Evolutionary conservation across 306 rosid species (phyloP).

Genomic region (Cercis canadensis): DNA sequence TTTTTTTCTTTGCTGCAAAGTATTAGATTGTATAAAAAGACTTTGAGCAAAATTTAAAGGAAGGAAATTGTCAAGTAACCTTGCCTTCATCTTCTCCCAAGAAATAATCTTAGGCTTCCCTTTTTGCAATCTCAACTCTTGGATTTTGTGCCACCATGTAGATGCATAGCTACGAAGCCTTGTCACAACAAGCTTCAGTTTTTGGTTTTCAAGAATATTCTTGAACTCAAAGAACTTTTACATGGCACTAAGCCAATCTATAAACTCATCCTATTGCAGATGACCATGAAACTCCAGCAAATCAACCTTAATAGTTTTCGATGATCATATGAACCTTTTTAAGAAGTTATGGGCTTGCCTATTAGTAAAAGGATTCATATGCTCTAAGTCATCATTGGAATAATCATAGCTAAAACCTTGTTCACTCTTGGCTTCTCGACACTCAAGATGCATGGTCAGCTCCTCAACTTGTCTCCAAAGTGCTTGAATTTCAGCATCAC

Average conservation of each 20-base stretch:
- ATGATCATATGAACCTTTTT: neutral
- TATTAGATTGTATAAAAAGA: too few relatives aligned
- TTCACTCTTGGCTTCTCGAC: neutral
- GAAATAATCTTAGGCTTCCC: neutral
- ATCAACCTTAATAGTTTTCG: neutral
- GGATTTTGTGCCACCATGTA: too few relatives aligned
- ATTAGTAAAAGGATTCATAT: too few relatives aligned
- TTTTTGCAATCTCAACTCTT: neutral
- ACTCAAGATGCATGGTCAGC: neutral
- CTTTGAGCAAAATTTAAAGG: too few relatives aligned
- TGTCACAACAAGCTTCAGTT: neutral
- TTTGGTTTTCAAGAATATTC: neutral
- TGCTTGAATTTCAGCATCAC: neutral
- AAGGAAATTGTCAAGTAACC: too few relatives aligned
- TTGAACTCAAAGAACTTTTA: neutral
- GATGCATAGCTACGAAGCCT: neutral
- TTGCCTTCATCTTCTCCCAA: slow-evolving; percentile 7
- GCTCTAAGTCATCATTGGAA: neutral
- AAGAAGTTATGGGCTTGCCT: too few relatives aligned
- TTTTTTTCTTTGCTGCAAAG: too few relatives aligned
- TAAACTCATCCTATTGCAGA: neutral
- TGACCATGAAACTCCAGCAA: neutral
- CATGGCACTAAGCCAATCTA: slow-evolving; percentile 2
- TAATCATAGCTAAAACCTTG: neutral
- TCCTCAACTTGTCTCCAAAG: neutral